Evolutionary conservation across 2,329 filamentous ascomycete species (phyloP).

Genomic region (Aspergillus sergii): DNA sequence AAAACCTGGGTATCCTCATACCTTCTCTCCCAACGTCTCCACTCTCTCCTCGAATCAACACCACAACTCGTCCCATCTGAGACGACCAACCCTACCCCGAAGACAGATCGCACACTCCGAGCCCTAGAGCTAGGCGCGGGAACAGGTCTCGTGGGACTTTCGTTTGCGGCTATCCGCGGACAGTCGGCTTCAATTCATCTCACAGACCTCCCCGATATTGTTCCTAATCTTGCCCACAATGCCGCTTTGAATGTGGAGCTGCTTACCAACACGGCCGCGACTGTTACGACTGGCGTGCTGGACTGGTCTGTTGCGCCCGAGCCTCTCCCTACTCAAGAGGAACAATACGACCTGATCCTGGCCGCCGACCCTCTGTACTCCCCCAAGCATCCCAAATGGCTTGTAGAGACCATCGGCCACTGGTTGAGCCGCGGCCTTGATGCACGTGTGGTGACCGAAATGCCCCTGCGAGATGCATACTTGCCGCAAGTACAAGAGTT

Average conservation of each 20-base stretch:
- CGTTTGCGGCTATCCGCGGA: conserved; percentile 72
- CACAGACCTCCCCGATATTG: conserved; percentile 83
- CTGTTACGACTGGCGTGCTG: conserved; percentile 65
- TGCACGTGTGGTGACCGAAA: conserved; percentile 74
- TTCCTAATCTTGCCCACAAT: conserved; percentile 79
- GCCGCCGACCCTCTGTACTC: conserved; percentile 89
- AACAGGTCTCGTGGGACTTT: conserved; percentile 86
- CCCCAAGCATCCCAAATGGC: conserved; percentile 73
- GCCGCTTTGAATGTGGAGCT: conserved; percentile 63
- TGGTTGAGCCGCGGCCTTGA: conserved; percentile 63
- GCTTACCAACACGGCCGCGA: conserved; percentile 59
- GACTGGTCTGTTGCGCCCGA: conserved; percentile 63
- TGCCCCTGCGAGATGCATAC: conserved; percentile 75
- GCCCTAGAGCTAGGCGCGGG: conserved; percentile 84
- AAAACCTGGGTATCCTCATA: conserved; percentile 97
- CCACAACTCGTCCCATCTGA: conserved; percentile 34
- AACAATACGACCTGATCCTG: conserved; percentile 67
- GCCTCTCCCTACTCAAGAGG: conserved; percentile 31
- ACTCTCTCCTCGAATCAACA: conserved; percentile 41
- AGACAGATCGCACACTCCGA: conserved; percentile 30
- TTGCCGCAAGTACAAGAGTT: conserved; percentile 65
- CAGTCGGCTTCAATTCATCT: conserved; percentile 63
- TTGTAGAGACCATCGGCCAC: conserved; percentile 69
- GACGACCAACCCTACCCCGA: conserved; percentile 21
- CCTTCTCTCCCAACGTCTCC: conserved; percentile 74